Conservation (phyloP, 331 rosid genomes). For the Quercus tomentella region DNA sequence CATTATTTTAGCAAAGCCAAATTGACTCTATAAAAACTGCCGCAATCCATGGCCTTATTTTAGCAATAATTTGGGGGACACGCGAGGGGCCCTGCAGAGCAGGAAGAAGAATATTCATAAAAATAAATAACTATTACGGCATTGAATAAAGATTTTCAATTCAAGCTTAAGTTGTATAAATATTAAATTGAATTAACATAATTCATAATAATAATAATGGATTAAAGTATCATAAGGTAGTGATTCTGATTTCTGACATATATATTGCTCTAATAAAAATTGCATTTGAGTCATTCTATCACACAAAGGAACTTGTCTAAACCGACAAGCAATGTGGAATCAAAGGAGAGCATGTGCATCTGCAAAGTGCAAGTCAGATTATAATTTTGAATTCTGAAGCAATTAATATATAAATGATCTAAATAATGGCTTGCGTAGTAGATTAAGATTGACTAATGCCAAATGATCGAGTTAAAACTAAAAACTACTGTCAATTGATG, state of each 20-base stretch:
- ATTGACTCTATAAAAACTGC: background rate
- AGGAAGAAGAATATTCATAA: background rate
- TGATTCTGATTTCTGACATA: background rate
- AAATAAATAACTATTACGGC: background rate
- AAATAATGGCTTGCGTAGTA: too few species aligned
- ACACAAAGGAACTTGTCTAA: background rate
- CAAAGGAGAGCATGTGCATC: background rate
- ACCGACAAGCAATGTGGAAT: background rate
- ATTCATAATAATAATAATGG: too few species aligned
- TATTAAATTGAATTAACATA: too few species aligned
- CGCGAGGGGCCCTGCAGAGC: background rate
- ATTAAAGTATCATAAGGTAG: too few species aligned
- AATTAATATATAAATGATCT: too few species aligned
- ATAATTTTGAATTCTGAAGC: too few species aligned
- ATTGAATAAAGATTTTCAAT: too few species aligned
- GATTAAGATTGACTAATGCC: background rate
- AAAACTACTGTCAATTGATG: background rate
- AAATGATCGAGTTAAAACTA: background rate
- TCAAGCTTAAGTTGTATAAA: too few species aligned
- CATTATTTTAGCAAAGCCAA: too few species aligned
- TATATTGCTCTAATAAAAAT: background rate
- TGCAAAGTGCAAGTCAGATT: background rate
- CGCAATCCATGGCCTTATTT: background rate
- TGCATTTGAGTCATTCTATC: background rate
- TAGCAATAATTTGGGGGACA: background rate